These are phyloP conservation scores for Saccharomyces pastorianus DNA, from an alignment of 1,139 yeast genomes.

Conservation along the genomic window DNA sequence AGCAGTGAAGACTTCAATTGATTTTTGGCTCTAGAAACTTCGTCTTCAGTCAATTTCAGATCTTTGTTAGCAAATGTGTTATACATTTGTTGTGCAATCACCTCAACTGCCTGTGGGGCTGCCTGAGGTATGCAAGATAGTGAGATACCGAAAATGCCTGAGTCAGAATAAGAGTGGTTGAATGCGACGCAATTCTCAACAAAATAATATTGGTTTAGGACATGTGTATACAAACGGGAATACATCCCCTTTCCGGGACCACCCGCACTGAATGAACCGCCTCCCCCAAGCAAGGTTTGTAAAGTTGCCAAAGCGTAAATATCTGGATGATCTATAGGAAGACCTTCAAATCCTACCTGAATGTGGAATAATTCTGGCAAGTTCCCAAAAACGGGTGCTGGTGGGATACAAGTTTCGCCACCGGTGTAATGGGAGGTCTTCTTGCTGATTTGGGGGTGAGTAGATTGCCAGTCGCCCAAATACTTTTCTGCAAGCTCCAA, in stretches of 20 bases:
- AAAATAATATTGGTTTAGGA: conserved; percentile 83
- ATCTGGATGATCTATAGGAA: conserved; percentile 77
- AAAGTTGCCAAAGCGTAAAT: conserved; percentile 85
- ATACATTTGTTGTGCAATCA: conserved; percentile 68
- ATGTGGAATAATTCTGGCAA: conserved; percentile 79
- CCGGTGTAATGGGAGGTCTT: conserved; percentile 60
- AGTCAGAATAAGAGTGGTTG: conserved; percentile 83
- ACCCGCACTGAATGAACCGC: conserved; percentile 96
- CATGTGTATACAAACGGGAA: conserved; percentile 84
- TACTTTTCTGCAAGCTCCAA: conserved; percentile 52
- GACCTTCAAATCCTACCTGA: conserved; percentile 83
- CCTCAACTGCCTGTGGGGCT: conserved; percentile 73
- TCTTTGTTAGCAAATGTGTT: conserved; percentile 49
- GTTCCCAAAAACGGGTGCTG: conserved; percentile 62
- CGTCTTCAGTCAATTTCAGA: conserved; percentile 53
- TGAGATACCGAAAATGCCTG: conserved; percentile 86
- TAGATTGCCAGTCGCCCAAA: conserved; percentile 53
- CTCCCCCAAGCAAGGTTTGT: conserved; percentile 93
- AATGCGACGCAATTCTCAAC: conserved; percentile 83
- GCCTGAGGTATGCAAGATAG: conserved; percentile 81
- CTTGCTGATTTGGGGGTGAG: conserved; percentile 31
- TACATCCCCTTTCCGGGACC: conserved; percentile 99
- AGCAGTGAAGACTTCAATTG: conserved; percentile 82
- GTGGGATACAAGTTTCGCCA: conserved; percentile 62
- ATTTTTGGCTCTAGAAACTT: conserved; percentile 83